A percentile compares a stretch with the other conserved stretches of the same genome.
These are phyloP conservation scores for Fragaria vesca DNA, from an alignment of 306 rosid species.

Conservation along the genomic window DNA sequence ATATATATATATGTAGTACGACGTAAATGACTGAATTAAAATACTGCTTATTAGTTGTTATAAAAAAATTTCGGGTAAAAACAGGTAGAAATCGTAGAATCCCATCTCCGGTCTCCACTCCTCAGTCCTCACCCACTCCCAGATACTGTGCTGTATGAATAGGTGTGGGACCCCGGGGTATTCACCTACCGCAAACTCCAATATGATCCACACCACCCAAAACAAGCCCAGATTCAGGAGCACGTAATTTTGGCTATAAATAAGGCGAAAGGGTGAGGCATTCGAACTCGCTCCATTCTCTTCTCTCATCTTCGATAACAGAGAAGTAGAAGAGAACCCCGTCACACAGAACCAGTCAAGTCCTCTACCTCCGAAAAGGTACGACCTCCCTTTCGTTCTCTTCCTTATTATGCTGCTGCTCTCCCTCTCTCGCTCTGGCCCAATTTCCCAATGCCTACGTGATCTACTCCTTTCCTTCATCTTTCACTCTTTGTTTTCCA, in stretches of 20 bases:
- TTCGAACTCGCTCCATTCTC: conserved; percentile 36
- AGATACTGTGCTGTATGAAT: background rate
- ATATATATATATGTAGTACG: too few species aligned
- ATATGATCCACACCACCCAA: background rate
- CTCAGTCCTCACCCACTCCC: background rate
- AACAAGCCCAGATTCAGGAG: background rate
- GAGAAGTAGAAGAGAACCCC: background rate
- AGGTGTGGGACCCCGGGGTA: background rate
- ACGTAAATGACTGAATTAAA: too few species aligned
- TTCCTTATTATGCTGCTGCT: background rate
- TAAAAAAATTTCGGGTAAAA: too few species aligned
- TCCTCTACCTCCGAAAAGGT: conserved; percentile 29
- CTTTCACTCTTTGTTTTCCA: background rate
- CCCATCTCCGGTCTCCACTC: background rate
- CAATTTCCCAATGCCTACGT: background rate
- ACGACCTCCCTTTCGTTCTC: conserved; percentile 6
- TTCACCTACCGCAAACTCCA: conserved; percentile 4
- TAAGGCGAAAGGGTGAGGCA: conserved; percentile 18
- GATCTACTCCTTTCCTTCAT: background rate
- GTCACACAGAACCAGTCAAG: conserved; percentile 25
- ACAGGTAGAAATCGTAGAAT: too few species aligned
- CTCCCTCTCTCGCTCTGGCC: background rate
- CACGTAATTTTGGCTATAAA: conserved; percentile 41
- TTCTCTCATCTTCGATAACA: conserved; percentile 6
- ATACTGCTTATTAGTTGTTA: too few species aligned